These are phyloP conservation scores for Neospermospora avenae DNA, from an alignment of 2,329 filamentous ascomycete species.

Conservation along the genomic window DNA sequence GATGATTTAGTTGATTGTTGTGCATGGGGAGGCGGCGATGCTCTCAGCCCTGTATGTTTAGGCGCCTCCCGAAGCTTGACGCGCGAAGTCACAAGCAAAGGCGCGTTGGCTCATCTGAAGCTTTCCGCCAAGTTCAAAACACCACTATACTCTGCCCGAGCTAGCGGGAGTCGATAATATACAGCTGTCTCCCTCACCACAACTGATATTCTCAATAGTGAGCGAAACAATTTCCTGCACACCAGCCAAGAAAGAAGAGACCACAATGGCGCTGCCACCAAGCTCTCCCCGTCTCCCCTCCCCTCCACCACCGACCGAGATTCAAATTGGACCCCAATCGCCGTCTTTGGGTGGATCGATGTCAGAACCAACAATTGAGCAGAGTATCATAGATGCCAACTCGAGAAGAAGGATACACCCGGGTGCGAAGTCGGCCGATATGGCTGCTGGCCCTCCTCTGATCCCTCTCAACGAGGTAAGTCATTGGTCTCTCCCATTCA, in stretches of 20 bases:
- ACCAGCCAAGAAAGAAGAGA: not conserved
- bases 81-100: conserved; percentile 9
- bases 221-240: not conserved
- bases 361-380: conserved; percentile 56
- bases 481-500: not conserved
- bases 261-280: conserved; percentile 56
- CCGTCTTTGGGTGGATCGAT: conserved; percentile 61
- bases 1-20: not conserved
- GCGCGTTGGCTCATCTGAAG: not conserved
- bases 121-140: no score
- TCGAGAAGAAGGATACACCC: conserved; percentile 83
- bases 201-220: not conserved
- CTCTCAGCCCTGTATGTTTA: not conserved
- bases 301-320: conserved; percentile 90
- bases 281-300: conserved; percentile 91
- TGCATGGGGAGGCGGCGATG: not conserved
- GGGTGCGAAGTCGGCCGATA: conserved; percentile 87
- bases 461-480: conserved; percentile 79
- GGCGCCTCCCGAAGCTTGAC: not conserved
- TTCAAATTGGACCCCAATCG: conserved; percentile 80
- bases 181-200: not conserved
- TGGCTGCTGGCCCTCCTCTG: conserved; percentile 87
- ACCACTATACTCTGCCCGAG: no score
- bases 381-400: conserved; percentile 65
- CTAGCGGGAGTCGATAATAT: not conserved